phyloP scores from a whole-genome alignment of 345 rosid species.

The Syzygium aqueum region DNA sequence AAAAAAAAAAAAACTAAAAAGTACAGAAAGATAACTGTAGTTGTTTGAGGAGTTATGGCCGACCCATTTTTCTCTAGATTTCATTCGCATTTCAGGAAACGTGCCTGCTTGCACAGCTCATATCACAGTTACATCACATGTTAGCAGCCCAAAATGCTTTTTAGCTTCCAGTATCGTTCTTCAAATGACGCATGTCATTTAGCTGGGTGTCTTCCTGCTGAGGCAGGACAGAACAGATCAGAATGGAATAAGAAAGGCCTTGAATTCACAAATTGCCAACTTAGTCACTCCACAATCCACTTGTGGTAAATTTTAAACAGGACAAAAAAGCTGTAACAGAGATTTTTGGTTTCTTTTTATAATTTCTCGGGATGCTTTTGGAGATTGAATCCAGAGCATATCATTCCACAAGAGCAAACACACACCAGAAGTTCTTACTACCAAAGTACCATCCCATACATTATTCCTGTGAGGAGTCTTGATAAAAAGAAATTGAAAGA shows the following conservation, averaged over 20 bases:
- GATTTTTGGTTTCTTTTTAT: background rate
- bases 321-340: background rate
- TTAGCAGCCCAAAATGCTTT: background rate
- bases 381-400: background rate
- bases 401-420: background rate
- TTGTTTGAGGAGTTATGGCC: background rate
- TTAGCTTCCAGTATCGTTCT: background rate
- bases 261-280: background rate
- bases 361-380: background rate
- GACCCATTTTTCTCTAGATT: background rate
- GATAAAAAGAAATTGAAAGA: background rate
- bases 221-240: background rate
- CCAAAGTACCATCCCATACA: background rate
- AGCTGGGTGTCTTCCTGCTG: background rate
- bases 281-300: background rate
- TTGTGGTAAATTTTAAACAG: background rate
- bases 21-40: background rate
- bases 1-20: too few species aligned
- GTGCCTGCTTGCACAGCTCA: background rate
- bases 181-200: background rate
- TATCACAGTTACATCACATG: background rate
- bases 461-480: background rate
- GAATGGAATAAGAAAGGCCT: background rate
- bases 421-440: background rate
- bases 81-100: background rate